phyloP scores from a whole-genome alignment of 148 eudicot genomes.

The Drosera capensis region DNA sequence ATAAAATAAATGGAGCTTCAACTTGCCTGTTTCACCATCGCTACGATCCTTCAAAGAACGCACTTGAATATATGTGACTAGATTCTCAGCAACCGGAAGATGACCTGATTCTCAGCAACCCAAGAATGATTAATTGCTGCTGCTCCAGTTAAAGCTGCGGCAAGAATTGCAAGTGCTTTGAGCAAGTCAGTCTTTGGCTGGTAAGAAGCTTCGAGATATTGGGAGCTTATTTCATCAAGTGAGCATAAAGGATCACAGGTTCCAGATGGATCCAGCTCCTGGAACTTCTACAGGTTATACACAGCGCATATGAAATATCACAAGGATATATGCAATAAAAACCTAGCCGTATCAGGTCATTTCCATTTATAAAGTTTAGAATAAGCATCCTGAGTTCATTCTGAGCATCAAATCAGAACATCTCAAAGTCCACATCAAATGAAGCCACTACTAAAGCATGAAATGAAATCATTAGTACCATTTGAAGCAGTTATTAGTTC shows the following conservation, averaged over 20 bases:
- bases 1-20: not conserved
- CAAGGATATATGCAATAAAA: not conserved
- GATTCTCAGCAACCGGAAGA: no score
- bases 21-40: not conserved
- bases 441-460: no score
- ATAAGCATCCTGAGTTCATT: no score
- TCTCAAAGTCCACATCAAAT: no score
- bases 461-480: no score
- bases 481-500: no score
- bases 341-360: not conserved
- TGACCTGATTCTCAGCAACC: constrained; percentile 96
- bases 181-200: constrained; percentile 78
- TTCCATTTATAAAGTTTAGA: no score
- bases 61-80: not conserved
- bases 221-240: constrained; percentile 62
- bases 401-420: no score
- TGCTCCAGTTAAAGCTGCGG: constrained; percentile 67
- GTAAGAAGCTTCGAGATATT: constrained; percentile 39
- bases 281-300: constrained; percentile 8
- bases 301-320: not conserved
- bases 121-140: constrained; percentile 75
- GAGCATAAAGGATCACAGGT: constrained; percentile 87
- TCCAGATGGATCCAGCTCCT: constrained; percentile 41
- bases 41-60: not conserved
- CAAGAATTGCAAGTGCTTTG: constrained; percentile 70